Conservation (phyloP, 1,284 basidiomycete species). For the Golubevia sp. region DNA sequence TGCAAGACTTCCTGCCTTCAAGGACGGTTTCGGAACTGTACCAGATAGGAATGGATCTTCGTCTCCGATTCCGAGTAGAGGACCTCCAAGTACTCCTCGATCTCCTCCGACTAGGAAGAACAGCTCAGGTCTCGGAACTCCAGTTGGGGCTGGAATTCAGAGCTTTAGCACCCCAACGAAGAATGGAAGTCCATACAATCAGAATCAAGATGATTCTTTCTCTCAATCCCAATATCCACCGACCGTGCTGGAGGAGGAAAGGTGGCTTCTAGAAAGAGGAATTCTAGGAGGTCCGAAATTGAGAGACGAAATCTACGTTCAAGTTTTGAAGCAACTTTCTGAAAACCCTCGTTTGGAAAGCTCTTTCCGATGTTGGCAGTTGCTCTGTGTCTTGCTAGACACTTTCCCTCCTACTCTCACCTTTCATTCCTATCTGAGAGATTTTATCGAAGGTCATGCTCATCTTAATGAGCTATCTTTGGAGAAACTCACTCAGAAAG, state of each 20-base stretch:
- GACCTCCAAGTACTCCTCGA: slow-evolving; percentile 3
- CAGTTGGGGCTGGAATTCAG: slow-evolving; percentile 63
- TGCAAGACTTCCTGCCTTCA: slow-evolving; percentile 9
- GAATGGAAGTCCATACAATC: slow-evolving; percentile 21
- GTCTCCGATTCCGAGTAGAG: too few relatives aligned
- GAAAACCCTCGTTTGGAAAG: slow-evolving; percentile 81
- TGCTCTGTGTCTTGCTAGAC: slow-evolving; percentile 81
- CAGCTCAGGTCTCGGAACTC: neutral
- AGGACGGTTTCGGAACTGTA: slow-evolving; percentile 11
- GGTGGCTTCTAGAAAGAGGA: slow-evolving; percentile 80
- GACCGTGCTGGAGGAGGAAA: slow-evolving; percentile 76
- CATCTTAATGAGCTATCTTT: slow-evolving; percentile 69
- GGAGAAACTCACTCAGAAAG: slow-evolving; percentile 67
- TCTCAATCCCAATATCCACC: slow-evolving; percentile 8
- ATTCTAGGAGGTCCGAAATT: slow-evolving; percentile 74
- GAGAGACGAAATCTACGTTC: slow-evolving; percentile 88
- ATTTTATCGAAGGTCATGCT: slow-evolving; percentile 75
- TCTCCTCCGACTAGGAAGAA: slow-evolving; percentile 10
- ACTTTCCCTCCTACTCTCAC: slow-evolving; percentile 89
- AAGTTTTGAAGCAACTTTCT: slow-evolving; percentile 84
- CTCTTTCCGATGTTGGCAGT: slow-evolving; percentile 84
- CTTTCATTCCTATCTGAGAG: slow-evolving; percentile 78
- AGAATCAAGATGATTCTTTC: slow-evolving; percentile 1
- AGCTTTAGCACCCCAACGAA: slow-evolving; percentile 45
- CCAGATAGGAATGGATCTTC: slow-evolving; percentile 63